Evolutionary conservation across 129 eudicot species (phyloP).

Genomic region (Calendula officinalis): DNA sequence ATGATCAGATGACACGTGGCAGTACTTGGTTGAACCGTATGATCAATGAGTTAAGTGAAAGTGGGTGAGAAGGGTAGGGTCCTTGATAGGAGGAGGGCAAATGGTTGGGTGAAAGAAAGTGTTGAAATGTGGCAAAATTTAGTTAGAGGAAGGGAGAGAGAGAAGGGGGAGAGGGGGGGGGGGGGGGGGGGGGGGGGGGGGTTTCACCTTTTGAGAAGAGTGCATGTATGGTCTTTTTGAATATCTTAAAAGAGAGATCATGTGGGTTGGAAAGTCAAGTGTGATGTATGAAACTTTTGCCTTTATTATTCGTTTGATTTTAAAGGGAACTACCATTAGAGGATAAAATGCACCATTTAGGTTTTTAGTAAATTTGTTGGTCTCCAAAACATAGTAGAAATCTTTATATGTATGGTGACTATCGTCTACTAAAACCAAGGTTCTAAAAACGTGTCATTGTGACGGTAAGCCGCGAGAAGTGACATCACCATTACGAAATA

Average conservation of each 20-base stretch:
- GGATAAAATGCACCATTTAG: conserved; percentile 30
- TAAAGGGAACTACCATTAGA: conserved; percentile 10
- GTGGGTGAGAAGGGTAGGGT: conserved; percentile 37
- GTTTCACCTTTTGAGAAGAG: conserved; percentile 37
- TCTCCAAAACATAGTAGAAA: too few species aligned
- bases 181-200: too few species aligned
- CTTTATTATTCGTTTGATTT: conserved; percentile 6
- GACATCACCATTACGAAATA: too few species aligned
- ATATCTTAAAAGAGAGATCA: conserved; percentile 54
- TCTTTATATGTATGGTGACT: too few species aligned
- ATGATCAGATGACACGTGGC: conserved; percentile 38
- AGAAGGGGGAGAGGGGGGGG: too few species aligned
- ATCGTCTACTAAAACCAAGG: too few species aligned
- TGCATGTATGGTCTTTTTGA: conserved; percentile 39
- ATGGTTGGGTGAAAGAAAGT: conserved; percentile 27
- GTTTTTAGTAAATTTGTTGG: conserved; percentile 13
- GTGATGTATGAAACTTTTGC: conserved; percentile 21
- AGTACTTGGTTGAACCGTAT: conserved; percentile 16
- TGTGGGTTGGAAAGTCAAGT: conserved; percentile 65
- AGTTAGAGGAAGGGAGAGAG: too few species aligned
- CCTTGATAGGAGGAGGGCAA: conserved; percentile 21
- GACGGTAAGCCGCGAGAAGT: too few species aligned
- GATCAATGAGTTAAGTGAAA: conserved; percentile 33
- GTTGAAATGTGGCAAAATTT: conserved; percentile 30
- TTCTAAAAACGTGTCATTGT: too few species aligned